Percentiles rank a stretch among this genome's conserved stretches.
phyloP scores from a whole-genome alignment of 108 stramenopile species.

The Nitzschia putrida region DNA sequence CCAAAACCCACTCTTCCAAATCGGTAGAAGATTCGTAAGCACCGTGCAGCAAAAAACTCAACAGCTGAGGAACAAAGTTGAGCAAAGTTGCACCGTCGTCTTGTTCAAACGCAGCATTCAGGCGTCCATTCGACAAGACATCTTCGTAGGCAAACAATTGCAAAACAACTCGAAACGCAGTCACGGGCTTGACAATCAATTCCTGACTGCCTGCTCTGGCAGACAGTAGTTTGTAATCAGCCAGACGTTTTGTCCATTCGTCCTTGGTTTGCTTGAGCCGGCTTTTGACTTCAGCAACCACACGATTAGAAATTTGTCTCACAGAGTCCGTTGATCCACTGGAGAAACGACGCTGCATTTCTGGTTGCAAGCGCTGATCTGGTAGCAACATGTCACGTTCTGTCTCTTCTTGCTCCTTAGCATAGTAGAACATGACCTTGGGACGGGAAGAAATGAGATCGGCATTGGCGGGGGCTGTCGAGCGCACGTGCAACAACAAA shows the following conservation, averaged over 20 bases:
- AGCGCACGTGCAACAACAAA: constrained; percentile 77
- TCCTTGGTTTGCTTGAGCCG: constrained; percentile 39
- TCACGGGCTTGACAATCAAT: constrained; percentile 33
- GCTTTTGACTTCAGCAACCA: constrained; percentile 46
- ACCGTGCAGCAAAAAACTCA: constrained; percentile 86
- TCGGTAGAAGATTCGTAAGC: constrained; percentile 68
- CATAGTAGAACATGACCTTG: constrained; percentile 34
- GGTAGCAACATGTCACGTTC: constrained; percentile 30
- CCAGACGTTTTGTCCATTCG: constrained; percentile 57
- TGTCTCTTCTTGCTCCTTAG: constrained; percentile 28
- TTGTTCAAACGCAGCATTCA: constrained; percentile 66
- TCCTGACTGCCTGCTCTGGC: constrained; percentile 23
- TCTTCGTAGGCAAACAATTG: constrained; percentile 88
- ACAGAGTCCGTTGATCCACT: constrained; percentile 23
- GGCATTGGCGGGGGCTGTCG: constrained; percentile 62
- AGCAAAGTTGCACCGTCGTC: constrained; percentile 61
- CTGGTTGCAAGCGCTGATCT: background rate
- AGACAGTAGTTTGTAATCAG: constrained; percentile 41
- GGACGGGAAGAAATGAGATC: constrained; percentile 36
- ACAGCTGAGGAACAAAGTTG: constrained; percentile 81
- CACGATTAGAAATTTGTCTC: constrained; percentile 31
- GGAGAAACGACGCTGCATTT: background rate
- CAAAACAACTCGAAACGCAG: constrained; percentile 76
- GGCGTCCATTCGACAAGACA: constrained; percentile 57
- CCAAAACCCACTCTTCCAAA: constrained; percentile 82